A percentile compares a stretch with the other conserved stretches of the same genome.
Conservation (phyloP, 352 stramenopile genomes). For the Phytophthora ohioensis region DNA sequence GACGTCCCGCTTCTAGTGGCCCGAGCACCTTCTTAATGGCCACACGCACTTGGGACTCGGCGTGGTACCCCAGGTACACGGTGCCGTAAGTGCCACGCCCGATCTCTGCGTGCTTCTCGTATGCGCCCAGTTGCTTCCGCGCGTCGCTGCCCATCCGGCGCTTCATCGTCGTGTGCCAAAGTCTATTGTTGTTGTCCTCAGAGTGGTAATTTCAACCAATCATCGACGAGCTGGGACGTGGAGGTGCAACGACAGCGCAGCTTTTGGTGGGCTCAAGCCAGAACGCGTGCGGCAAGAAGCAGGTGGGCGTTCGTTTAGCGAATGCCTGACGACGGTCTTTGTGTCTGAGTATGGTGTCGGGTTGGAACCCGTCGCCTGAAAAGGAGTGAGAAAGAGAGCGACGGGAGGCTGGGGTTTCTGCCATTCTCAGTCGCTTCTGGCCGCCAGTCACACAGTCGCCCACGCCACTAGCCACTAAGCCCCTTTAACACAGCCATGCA, state of each 20-base stretch:
- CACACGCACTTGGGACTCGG: slow-evolving; percentile 43
- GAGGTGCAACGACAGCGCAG: slow-evolving; percentile 1
- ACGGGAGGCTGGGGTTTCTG: slow-evolving; percentile 7
- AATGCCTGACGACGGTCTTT: slow-evolving; percentile 1
- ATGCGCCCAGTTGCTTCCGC: slow-evolving; percentile 67
- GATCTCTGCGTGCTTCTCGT: slow-evolving; percentile 81
- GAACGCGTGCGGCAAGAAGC: slow-evolving; percentile 4
- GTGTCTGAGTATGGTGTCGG: slow-evolving; percentile 25
- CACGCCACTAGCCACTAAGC: background rate
- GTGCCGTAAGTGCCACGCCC: slow-evolving; percentile 83
- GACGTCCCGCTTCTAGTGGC: slow-evolving; percentile 41
- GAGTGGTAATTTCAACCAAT: slow-evolving; percentile 7
- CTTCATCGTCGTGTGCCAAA: slow-evolving; percentile 36
- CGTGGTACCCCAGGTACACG: slow-evolving; percentile 73
- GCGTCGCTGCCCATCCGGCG: slow-evolving; percentile 37
- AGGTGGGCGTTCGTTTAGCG: slow-evolving; percentile 19
- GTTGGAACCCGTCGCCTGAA: slow-evolving; percentile 14
- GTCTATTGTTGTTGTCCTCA: background rate
- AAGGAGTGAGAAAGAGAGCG: slow-evolving; percentile 30
- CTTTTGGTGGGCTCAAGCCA: slow-evolving; percentile 15
- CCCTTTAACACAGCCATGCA: background rate
- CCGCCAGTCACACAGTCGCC: background rate
- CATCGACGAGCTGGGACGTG: background rate
- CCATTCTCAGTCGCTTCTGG: slow-evolving; percentile 10
- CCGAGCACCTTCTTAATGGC: slow-evolving; percentile 85